Conservation (phyloP, 768 basidiomycete species). For the Kwoniella shandongensis region DNA sequence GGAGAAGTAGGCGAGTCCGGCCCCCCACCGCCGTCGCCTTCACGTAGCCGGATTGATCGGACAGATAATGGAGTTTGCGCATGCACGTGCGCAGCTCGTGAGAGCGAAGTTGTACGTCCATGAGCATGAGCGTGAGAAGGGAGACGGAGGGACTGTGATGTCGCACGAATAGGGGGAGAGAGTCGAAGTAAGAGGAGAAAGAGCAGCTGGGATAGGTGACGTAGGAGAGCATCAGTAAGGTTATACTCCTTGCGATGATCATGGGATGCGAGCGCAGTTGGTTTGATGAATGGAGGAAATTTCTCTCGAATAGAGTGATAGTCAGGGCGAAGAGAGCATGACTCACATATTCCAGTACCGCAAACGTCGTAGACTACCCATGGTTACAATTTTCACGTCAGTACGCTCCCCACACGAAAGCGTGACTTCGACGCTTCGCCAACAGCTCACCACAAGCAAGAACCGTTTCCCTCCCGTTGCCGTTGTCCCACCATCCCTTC, state of each 20-base stretch:
- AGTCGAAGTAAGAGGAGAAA: conserved; percentile 41
- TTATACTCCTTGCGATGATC: not conserved
- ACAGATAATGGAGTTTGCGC: too few relatives aligned
- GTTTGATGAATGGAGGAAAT: too few relatives aligned
- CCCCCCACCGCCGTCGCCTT: too few relatives aligned
- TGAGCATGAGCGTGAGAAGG: conserved; percentile 11
- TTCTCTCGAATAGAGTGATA: too few relatives aligned
- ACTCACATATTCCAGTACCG: conserved; percentile 39
- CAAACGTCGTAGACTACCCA: conserved; percentile 32
- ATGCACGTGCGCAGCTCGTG: too few relatives aligned
- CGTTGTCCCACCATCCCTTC: not conserved
- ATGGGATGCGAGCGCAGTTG: not conserved
- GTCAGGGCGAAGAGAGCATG: not conserved
- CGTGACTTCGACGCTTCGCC: too few relatives aligned
- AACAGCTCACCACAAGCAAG: conserved; percentile 8
- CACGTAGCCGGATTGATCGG: too few relatives aligned
- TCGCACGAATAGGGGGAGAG: conserved; percentile 23
- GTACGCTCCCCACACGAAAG: too few relatives aligned
- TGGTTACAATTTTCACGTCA: too few relatives aligned
- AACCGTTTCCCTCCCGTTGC: not conserved
- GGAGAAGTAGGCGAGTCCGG: too few relatives aligned
- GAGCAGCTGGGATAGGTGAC: conserved; percentile 16
- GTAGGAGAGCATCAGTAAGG: not conserved
- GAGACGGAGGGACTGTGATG: conserved; percentile 21
- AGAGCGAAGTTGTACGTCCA: too few relatives aligned